Evolutionary conservation across 192 early-diverging fungal genomes (phyloP).

Genomic region (Nowakowskiella sp.): DNA sequence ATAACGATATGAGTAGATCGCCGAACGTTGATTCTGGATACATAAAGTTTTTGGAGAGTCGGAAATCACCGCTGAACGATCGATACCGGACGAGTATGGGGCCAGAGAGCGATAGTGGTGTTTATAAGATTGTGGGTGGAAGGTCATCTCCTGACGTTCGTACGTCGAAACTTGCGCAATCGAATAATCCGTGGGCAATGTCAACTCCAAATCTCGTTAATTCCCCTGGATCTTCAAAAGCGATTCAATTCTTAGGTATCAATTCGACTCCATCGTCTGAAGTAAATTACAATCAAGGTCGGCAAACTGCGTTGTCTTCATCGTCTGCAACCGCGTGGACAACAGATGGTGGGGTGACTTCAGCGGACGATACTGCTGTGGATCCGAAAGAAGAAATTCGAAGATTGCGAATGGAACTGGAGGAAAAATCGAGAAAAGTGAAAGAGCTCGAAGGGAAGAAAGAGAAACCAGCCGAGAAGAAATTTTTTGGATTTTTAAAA

Average conservation of each 20-base stretch:
- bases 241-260: too few relatives aligned
- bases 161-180: background rate
- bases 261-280: too few relatives aligned
- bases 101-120: background rate
- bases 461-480: too few relatives aligned
- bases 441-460: background rate
- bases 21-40: too few relatives aligned
- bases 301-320: background rate
- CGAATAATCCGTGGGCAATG: background rate
- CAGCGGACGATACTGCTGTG: background rate
- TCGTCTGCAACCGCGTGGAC: constrained; percentile 1
- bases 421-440: background rate
- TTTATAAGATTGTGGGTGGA: background rate
- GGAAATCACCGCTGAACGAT: too few relatives aligned
- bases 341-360: background rate
- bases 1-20: background rate
- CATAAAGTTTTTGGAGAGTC: too few relatives aligned
- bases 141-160: background rate
- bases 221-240: too few relatives aligned
- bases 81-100: too few relatives aligned
- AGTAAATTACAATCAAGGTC: background rate
- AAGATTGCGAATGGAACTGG: background rate
- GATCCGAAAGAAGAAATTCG: background rate
- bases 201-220: background rate
- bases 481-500: too few relatives aligned